These are phyloP conservation scores for Cercospora zeae-maydis DNA, from an alignment of 2,329 filamentous ascomycete genomes.

Conservation along the genomic window DNA sequence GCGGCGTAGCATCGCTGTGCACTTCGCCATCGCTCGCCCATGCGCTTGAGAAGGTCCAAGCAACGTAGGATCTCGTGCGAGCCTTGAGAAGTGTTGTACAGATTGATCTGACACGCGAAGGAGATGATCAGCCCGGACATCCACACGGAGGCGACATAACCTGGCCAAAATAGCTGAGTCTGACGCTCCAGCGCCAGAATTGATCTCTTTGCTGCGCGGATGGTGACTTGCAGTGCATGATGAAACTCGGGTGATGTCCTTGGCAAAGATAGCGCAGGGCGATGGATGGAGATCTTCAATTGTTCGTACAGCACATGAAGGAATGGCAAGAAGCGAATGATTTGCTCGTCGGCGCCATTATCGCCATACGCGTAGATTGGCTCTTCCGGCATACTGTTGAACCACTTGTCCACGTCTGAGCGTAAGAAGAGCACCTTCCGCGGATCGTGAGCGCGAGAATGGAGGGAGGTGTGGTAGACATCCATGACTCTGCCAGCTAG, in stretches of 20 bases:
- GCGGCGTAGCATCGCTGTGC: constrained; percentile 23
- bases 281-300: constrained; percentile 36
- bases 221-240: constrained; percentile 34
- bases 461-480: constrained; percentile 25
- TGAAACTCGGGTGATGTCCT: constrained; percentile 31
- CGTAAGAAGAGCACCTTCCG: constrained; percentile 23
- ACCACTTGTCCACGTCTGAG: constrained; percentile 29
- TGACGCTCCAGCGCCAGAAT: constrained; percentile 32
- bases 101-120: constrained; percentile 35
- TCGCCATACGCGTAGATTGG: constrained; percentile 18
- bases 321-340: constrained; percentile 28
- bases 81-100: constrained; percentile 30
- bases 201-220: constrained; percentile 31
- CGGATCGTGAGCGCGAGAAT: constrained; percentile 21
- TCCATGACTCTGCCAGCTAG: constrained; percentile 25
- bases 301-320: constrained; percentile 37
- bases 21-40: constrained; percentile 22
- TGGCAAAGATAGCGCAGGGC: constrained; percentile 38
- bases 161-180: constrained; percentile 34
- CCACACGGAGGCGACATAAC: constrained; percentile 38
- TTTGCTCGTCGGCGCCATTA: constrained; percentile 20
- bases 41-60: constrained; percentile 22
- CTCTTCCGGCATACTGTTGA: constrained; percentile 27
- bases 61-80: constrained; percentile 26
- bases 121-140: constrained; percentile 40